Evolutionary conservation across 139 green algal species (phyloP).

Genomic region (Volvox africanus): DNA sequence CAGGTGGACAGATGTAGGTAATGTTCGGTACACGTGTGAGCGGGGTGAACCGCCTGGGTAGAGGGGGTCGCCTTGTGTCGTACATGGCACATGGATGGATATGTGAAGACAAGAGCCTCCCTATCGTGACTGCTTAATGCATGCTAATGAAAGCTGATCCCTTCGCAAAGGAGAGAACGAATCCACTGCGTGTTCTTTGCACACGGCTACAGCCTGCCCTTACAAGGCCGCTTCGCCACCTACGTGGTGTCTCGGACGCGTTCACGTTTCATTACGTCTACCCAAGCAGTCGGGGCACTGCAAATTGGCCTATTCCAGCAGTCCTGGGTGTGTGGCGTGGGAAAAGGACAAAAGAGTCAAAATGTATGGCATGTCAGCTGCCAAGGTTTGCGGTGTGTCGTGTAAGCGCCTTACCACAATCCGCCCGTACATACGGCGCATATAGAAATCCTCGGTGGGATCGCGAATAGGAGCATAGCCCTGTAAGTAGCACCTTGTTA

Average conservation of each 20-base stretch:
- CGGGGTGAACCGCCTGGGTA: too few species aligned
- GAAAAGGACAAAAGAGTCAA: neutral
- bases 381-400: neutral
- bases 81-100: too few species aligned
- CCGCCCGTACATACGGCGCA: slow-evolving; percentile 90
- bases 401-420: slow-evolving; percentile 76
- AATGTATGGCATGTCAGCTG: slow-evolving; percentile 12
- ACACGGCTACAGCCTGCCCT: too few species aligned
- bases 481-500: slow-evolving; percentile 51
- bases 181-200: too few species aligned
- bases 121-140: too few species aligned
- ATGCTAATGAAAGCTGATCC: too few species aligned
- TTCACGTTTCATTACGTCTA: slow-evolving; percentile 92
- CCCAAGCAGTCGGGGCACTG: slow-evolving; percentile 89
- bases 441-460: slow-evolving; percentile 97
- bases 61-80: too few species aligned
- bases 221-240: neutral
- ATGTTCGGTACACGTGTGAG: too few species aligned
- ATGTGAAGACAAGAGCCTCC: too few species aligned
- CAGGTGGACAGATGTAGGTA: neutral
- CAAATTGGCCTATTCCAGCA: slow-evolving; percentile 96
- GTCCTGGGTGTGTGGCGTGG: slow-evolving; percentile 74
- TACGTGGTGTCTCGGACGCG: slow-evolving; percentile 50
- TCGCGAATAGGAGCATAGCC: slow-evolving; percentile 92
- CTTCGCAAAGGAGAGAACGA: too few species aligned